Conservation (phyloP, 108 stramenopile genomes). For the Cylindrotheca closterium region DNA sequence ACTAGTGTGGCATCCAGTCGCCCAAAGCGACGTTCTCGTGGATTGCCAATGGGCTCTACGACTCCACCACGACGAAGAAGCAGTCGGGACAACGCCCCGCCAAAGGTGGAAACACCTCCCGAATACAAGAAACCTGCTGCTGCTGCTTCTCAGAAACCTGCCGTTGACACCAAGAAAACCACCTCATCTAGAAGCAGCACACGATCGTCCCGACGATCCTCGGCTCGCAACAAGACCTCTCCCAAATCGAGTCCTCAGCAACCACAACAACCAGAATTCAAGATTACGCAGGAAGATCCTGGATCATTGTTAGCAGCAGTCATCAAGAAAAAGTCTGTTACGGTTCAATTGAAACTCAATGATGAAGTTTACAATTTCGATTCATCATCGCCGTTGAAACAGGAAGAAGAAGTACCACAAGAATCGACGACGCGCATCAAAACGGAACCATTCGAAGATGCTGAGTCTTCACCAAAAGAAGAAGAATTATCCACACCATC, state of each 20-base stretch:
- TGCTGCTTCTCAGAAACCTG: too few relatives aligned
- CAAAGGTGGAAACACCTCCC: not conserved
- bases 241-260: not conserved
- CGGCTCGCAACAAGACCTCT: not conserved
- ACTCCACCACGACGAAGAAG: not conserved
- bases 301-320: not conserved
- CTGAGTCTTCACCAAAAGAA: not conserved
- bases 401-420: not conserved
- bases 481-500: too few relatives aligned
- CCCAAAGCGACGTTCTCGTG: constrained; percentile 79
- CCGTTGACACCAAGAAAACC: not conserved
- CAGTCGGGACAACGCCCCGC: not conserved
- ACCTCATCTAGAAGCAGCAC: not conserved
- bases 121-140: not conserved
- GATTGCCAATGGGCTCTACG: constrained; percentile 5
- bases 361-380: not conserved
- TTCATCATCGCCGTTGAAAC: not conserved
- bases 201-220: not conserved
- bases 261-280: not conserved
- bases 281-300: not conserved
- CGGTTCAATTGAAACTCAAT: not conserved
- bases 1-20: constrained; percentile 39
- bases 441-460: not conserved
- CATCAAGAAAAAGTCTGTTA: not conserved
- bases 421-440: not conserved